Percentiles rank a stretch among this genome's conserved stretches.
Evolutionary conservation across 1,139 yeast genomes (phyloP).

Genomic region (Candida sanyaensis): DNA sequence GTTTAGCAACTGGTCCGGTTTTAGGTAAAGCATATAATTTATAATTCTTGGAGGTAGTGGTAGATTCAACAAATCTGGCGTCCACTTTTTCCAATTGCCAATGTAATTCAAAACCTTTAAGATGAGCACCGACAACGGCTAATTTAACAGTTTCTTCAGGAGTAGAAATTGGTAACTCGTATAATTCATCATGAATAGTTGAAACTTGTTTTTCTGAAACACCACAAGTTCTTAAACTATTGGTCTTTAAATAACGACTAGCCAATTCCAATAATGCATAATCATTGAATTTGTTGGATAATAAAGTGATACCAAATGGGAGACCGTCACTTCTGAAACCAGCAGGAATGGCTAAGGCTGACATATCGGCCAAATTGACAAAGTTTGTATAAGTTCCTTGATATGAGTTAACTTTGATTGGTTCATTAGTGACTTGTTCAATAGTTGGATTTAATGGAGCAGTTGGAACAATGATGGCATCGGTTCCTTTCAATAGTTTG

Average conservation of each 20-base stretch:
- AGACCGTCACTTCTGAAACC: constrained; percentile 84
- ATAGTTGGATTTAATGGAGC: constrained; percentile 90
- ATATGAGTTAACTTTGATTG: constrained; percentile 76
- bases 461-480: constrained; percentile 85
- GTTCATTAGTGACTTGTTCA: constrained; percentile 69
- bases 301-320: constrained; percentile 86
- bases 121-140: constrained; percentile 97
- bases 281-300: constrained; percentile 82
- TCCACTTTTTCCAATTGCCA: constrained; percentile 90
- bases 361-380: constrained; percentile 89
- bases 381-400: constrained; percentile 98
- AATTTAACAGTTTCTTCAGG: constrained; percentile 44
- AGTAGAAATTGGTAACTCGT: constrained; percentile 39
- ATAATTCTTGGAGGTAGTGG: constrained; percentile 74
- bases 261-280: constrained; percentile 88
- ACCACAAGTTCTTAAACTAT: constrained; percentile 22
- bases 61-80: constrained; percentile 68
- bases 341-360: constrained; percentile 88
- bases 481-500: constrained; percentile 56
- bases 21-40: constrained; percentile 81
- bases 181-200: constrained; percentile 33
- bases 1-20: constrained; percentile 80
- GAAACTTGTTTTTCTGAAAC: constrained; percentile 19
- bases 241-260: constrained; percentile 58
- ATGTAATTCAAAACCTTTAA: constrained; percentile 83